These are phyloP conservation scores for Urochloa ruziziensis DNA, from an alignment of 176 grass and related monocot species.

Conservation along the genomic window DNA sequence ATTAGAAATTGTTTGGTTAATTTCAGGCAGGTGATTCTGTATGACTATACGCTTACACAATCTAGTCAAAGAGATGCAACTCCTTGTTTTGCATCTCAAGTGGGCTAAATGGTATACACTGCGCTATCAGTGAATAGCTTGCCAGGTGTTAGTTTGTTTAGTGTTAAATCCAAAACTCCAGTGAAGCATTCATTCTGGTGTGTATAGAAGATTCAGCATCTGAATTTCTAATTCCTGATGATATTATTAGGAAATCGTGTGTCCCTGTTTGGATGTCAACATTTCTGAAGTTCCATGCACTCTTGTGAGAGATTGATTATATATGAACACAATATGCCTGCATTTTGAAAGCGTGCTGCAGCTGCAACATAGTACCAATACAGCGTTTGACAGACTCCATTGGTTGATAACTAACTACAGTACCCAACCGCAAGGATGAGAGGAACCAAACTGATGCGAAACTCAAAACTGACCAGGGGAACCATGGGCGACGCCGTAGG, in stretches of 20 bases:
- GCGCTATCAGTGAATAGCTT: neutral
- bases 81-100: neutral
- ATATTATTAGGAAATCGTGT: neutral
- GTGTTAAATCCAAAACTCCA: neutral
- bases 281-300: neutral
- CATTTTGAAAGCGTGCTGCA: neutral
- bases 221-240: neutral
- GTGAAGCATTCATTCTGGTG: neutral
- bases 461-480: constrained; percentile 47
- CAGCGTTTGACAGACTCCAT: neutral
- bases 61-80: neutral
- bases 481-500: constrained; percentile 81
- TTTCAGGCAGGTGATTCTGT: neutral
- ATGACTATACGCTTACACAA: neutral
- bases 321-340: neutral
- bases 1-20: constrained; percentile 19
- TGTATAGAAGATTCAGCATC: neutral
- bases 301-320: neutral
- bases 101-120: neutral
- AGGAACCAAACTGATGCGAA: neutral
- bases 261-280: neutral
- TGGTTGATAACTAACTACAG: neutral
- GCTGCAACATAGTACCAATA: neutral
- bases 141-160: neutral
- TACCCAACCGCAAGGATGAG: neutral